These are phyloP conservation scores for Hemisphaericaspora subhashii DNA, from an alignment of 1,139 yeast species.

Conservation along the genomic window DNA sequence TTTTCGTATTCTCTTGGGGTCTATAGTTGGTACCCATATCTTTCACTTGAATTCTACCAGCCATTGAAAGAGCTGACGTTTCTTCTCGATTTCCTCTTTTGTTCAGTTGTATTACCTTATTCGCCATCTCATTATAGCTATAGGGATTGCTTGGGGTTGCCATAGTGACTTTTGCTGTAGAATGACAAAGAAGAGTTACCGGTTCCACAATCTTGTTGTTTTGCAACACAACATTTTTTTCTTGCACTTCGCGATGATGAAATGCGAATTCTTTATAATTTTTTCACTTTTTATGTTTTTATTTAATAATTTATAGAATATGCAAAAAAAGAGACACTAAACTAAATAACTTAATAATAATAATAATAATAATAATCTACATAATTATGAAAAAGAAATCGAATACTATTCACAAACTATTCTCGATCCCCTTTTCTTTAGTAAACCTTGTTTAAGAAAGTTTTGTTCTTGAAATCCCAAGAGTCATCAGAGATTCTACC, in stretches of 20 bases:
- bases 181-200: no score
- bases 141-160: slow-evolving; percentile 3
- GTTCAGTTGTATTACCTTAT: slow-evolving; percentile 66
- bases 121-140: slow-evolving; percentile 50
- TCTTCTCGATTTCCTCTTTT: slow-evolving; percentile 42
- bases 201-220: no score
- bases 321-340: no score
- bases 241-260: no score
- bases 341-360: background rate
- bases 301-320: no score
- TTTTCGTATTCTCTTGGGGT: slow-evolving; percentile 5
- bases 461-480: slow-evolving; percentile 79
- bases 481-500: slow-evolving; percentile 96
- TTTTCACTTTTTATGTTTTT: slow-evolving; percentile 39
- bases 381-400: background rate
- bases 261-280: no score
- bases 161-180: no score
- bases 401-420: slow-evolving; percentile 1
- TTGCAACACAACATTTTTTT: no score
- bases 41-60: slow-evolving; percentile 58
- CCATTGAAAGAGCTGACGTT: slow-evolving; percentile 69
- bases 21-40: slow-evolving; percentile 63
- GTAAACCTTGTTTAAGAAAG: slow-evolving; percentile 58
- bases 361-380: background rate
- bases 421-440: slow-evolving; percentile 18